phyloP scores from a whole-genome alignment of 1,284 basidiomycete species.

The Cystobasidiaceae sp. region DNA sequence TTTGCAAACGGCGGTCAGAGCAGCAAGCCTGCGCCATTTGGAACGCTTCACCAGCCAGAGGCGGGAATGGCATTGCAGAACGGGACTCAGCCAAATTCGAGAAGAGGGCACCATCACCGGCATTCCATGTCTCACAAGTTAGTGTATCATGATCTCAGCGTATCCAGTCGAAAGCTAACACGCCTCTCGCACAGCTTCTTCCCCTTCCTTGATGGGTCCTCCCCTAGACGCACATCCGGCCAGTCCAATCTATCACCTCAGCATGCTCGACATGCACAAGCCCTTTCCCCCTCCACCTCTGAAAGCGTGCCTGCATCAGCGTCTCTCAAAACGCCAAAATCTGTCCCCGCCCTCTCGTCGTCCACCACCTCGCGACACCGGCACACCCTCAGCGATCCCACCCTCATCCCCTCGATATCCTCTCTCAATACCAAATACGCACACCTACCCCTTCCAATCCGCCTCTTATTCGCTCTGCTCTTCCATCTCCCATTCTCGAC shows the following conservation, averaged over 20 bases:
- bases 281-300: conserved; percentile 1
- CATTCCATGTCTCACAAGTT: conserved; percentile 83
- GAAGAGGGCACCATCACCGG: conserved; percentile 56
- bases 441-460: conserved; percentile 41
- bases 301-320: conserved; percentile 1
- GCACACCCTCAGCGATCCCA: conserved; percentile 22
- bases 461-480: conserved; percentile 31
- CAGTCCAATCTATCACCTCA: not conserved
- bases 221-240: not conserved
- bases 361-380: conserved; percentile 31
- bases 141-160: not conserved
- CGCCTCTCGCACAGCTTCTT: conserved; percentile 57
- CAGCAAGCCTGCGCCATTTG: conserved; percentile 48
- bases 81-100: conserved; percentile 4
- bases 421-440: conserved; percentile 33
- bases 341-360: conserved; percentile 25
- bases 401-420: conserved; percentile 32
- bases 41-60: too few species aligned
- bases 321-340: conserved; percentile 20
- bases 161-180: not conserved
- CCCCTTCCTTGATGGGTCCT: conserved; percentile 57
- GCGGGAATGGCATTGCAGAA: conserved; percentile 61
- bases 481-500: conserved; percentile 46
- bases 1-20: conserved; percentile 45
- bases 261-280: not conserved